Evolutionary conservation across 1,139 yeast genomes (phyloP).

Genomic region (Hansenula sp.): DNA sequence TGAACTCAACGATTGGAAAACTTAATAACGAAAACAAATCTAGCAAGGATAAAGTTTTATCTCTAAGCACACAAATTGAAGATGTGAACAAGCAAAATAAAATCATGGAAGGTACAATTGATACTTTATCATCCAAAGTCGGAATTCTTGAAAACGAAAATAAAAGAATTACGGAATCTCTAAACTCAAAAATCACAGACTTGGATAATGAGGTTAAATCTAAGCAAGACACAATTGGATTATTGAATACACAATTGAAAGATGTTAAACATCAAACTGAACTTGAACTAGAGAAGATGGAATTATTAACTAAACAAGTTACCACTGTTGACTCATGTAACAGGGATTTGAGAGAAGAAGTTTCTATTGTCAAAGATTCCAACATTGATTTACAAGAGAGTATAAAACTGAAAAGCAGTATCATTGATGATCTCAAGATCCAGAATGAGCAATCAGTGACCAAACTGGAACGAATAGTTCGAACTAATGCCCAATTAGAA

Average conservation of each 20-base stretch:
- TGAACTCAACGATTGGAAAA: constrained; percentile 1
- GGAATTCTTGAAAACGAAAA: too few relatives aligned
- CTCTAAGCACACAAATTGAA: background rate
- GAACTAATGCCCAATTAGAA: background rate
- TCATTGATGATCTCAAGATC: background rate
- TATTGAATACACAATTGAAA: too few relatives aligned
- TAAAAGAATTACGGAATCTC: too few relatives aligned
- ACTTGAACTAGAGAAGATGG: background rate
- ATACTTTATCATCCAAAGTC: too few relatives aligned
- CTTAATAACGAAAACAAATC: constrained; percentile 1
- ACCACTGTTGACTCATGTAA: background rate
- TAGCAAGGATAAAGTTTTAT: background rate
- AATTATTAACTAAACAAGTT: background rate
- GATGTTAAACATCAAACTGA: too few relatives aligned
- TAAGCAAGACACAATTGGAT: too few relatives aligned
- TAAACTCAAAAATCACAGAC: too few relatives aligned
- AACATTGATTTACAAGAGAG: background rate
- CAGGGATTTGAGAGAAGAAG: background rate
- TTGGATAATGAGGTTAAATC: too few relatives aligned
- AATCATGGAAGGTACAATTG: too few relatives aligned
- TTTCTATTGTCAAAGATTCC: background rate
- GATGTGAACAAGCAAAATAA: too few relatives aligned
- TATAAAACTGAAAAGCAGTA: background rate
- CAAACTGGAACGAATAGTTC: background rate
- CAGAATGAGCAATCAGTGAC: too few relatives aligned